Evolutionary conservation across 495 filamentous ascomycete species (phyloP), one percentile per base, ranked within the genome.

Genomic region (Penicillium verhagenii): DNA sequence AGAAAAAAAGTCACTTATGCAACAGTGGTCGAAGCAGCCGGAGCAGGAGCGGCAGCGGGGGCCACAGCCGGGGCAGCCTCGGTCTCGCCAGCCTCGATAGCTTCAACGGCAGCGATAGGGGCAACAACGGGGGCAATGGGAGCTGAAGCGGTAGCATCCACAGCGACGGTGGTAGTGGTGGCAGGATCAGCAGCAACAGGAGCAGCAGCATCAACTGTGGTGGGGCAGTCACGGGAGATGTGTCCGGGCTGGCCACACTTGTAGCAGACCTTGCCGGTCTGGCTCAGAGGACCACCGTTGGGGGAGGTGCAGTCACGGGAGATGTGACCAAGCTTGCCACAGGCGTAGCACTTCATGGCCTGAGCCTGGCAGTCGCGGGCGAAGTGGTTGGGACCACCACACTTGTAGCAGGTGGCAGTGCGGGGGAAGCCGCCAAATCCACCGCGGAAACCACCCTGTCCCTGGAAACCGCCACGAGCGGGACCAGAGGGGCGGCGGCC

Each of bases 281-380:
- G 91, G 82, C 92, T 96, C 60, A 97, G 81, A 29, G 92, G 92
- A 19, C 95, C 95, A 43, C 95, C 95, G 71, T 97, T 97, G 50
- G 95, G 95, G 47, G 95, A 90, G 20, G 92, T 96, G 79, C 94
- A 99, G 75, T 99, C 94, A 59, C 93, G 86, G 20, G 91, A 96
- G 72, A 97, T 97, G 78, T 98, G 94, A 40, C 94, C 94, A 73
- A 96, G 84, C 77, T 98, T 98, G 69, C 95, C 95, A 71, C 95
- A 99, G 58, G 95, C 93, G 72, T 97, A 99, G 83, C 95, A 99
- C 76, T 99, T 99, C 92, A 96, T 96, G 50, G 93, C 92, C 77
- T 97, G 95, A 57, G 94, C 94, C 78, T 99, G 95, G 80, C 95
- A 99, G 71, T 99, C 95, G 56, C 95, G 89, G 47, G 95, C 94